Base-by-base conservation (phyloP, 176 grass and related monocot species). In the Phoenix roebelenii region DNA sequence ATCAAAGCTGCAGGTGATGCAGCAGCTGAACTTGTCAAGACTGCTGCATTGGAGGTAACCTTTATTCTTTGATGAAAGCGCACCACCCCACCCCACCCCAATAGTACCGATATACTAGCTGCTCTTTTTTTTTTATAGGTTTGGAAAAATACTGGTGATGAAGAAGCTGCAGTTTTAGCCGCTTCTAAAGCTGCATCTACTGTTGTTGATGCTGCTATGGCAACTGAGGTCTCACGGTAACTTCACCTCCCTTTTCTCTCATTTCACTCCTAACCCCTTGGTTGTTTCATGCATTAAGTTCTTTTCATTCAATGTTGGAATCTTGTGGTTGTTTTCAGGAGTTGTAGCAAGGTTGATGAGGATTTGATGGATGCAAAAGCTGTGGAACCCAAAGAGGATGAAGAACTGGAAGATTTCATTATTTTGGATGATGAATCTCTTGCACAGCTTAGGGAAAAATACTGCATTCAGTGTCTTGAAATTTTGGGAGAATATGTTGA, bases 1-100 rank as follows among this genome's bases (percentile, higher is more conserved):
- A 76, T 90, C 26, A 88, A 92, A 85, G 93, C 93, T 57, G 93
- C 87, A 59, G 93, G 87, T 57, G 93, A 98, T 85, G 93, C 93
- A 69, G 93, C 93, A 53, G 93, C 93, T 0, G 93, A 98, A 73
- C 78, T 98, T 82, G 93, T 98, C 50, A 88, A 81, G 72, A 88
- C 75, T 78, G 76, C 84, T 67, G 93, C 93, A 68, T 80, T 64
- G 51, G 93, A 98, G 93, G 93, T 88, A 98, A 77, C 57, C 58
- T 65, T 23, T 26, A 57, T 65, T 70, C 9, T n/a, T 61, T 63
- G 35, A 12, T 44, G 5, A 14, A 14, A 14, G 9, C 7, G 20
- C 20, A 20, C 20, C 20, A 20, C 20, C 20, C 20, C 20, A 20
- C 20, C 20, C 20, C 20, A 20, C 20, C 20, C 20, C 10, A 44